Conservation (phyloP, 345 rosid species). For the Garcia nutans region DNA sequence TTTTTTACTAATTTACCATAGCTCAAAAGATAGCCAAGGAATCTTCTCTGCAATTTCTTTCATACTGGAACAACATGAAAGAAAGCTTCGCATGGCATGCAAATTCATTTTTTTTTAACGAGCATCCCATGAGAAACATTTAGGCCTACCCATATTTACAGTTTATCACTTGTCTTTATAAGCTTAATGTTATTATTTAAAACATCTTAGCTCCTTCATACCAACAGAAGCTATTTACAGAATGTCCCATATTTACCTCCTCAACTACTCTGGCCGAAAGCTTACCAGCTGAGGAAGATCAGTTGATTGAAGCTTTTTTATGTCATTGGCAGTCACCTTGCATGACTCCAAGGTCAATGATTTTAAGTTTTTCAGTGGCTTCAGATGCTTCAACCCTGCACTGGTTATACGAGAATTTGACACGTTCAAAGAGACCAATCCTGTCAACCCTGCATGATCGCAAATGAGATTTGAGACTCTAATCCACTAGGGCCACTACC, state of each 20-base stretch:
- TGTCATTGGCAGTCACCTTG: slow-evolving; percentile 69
- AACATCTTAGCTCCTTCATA: not conserved
- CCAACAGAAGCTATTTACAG: slow-evolving; percentile 22
- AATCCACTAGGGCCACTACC: not conserved
- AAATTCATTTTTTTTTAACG: not conserved
- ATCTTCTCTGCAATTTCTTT: slow-evolving; percentile 31
- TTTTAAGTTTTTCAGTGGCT: slow-evolving; percentile 67
- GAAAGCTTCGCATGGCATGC: slow-evolving; percentile 29
- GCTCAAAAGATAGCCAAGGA: slow-evolving; percentile 20
- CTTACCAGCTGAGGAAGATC: slow-evolving; percentile 72
- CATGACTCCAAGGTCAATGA: slow-evolving; percentile 74
- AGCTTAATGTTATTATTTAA: not conserved
- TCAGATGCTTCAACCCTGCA: slow-evolving; percentile 65
- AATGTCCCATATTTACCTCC: not conserved
- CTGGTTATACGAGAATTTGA: slow-evolving; percentile 76
- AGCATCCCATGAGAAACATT: not conserved
- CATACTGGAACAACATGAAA: slow-evolving; percentile 3
- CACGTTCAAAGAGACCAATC: slow-evolving; percentile 67
- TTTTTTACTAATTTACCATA: not conserved
- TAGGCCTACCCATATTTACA: slow-evolving; percentile 24
- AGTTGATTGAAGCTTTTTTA: slow-evolving; percentile 64
- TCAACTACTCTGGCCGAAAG: slow-evolving; percentile 68
- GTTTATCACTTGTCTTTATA: slow-evolving; percentile 4
- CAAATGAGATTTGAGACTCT: not conserved
- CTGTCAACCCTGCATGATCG: slow-evolving; percentile 60